Evolutionary conservation across 1,139 yeast genomes (phyloP).

Genomic region (Sporopachydermia cereana): DNA sequence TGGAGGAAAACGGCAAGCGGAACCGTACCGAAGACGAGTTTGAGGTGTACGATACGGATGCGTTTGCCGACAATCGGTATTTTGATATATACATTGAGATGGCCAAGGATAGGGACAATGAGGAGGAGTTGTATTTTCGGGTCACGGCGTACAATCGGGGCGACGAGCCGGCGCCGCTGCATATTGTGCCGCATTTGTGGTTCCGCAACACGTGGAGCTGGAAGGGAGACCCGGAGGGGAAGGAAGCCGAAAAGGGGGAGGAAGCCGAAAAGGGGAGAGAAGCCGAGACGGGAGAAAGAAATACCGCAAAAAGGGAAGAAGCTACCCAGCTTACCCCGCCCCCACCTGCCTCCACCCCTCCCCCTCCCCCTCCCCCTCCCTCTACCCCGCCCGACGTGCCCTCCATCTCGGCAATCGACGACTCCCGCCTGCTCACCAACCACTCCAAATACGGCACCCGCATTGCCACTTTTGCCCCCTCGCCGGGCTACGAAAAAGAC

Average conservation of each 20-base stretch:
- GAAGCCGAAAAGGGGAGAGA: background rate
- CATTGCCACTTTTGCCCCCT: conserved; percentile 67
- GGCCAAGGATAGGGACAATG: conserved; percentile 80
- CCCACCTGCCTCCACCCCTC: background rate
- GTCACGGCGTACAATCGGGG: conserved; percentile 87
- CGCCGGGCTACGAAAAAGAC: conserved; percentile 53
- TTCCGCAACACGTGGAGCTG: conserved; percentile 93
- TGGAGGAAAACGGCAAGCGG: conserved; percentile 57
- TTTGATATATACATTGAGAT: conserved; percentile 86
- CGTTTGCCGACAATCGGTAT: conserved; percentile 69
- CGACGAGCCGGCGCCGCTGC: conserved; percentile 75
- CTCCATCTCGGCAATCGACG: conserved; percentile 30
- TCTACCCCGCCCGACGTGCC: conserved; percentile 30
- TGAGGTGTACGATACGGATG: conserved; percentile 66
- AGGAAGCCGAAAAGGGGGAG: background rate
- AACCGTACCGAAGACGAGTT: conserved; percentile 55
- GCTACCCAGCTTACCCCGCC: conserved; percentile 16
- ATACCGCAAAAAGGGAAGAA: conserved; percentile 34
- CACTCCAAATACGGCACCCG: conserved; percentile 69
- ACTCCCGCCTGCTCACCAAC: conserved; percentile 43
- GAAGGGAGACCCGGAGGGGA: conserved; percentile 23
- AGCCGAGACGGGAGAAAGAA: conserved; percentile 40
- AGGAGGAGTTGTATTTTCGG: conserved; percentile 71
- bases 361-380: background rate
- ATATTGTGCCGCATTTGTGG: conserved; percentile 74